Evolutionary conservation across 257 asterid species (phyloP), one percentile per base, ranked within the genome.

Genomic region (Cordia subcordata): DNA sequence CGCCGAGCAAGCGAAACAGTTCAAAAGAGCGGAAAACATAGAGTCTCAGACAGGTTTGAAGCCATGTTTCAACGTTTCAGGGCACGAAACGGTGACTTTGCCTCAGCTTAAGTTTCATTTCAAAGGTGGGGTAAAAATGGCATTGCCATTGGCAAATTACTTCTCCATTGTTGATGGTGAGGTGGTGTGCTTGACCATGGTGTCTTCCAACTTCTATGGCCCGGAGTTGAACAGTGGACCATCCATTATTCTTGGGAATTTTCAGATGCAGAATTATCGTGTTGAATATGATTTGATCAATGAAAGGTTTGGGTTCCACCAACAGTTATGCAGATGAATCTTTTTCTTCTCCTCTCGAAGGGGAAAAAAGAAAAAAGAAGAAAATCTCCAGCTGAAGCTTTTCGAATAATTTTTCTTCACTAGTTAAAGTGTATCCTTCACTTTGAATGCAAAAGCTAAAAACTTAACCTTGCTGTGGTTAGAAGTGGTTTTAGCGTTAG

Each of bases 281-380:
- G 87, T 84, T 5, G 96, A 92, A 64, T 92, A 63, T 74, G 96
- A 92, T 72, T 52, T 92, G 67, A 77, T 75, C 73, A 85, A 86
- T 55, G 79, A 86, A 19, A 75, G 84, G 64, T 78, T 92, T 61
- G 98, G 96, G 51, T 85, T 86, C 77, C 77, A 65, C 49, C 75
- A 75, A 45, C 82, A 80, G 51, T 57, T 60, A 5, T 90, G 98
- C 72, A 71, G 4, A 27, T 27, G 35, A 27, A n/a, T n/a, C n/a
- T n/a, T n/a, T 27, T 27, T 27, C 35, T 1, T 27, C 3, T 27
- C 6, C 35, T 27, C 35, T 27, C 6, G 35, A 1, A 6, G 35
- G 6, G 35, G 35, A 27, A 27, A 27, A 1, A 27, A 27, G 4
- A 27, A 6, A 27, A n/a, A n/a, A n/a, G n/a, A n/a, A n/a, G n/a